phyloP scores from a whole-genome alignment of 257 asterid genomes.

The Scutellaria barbata region DNA sequence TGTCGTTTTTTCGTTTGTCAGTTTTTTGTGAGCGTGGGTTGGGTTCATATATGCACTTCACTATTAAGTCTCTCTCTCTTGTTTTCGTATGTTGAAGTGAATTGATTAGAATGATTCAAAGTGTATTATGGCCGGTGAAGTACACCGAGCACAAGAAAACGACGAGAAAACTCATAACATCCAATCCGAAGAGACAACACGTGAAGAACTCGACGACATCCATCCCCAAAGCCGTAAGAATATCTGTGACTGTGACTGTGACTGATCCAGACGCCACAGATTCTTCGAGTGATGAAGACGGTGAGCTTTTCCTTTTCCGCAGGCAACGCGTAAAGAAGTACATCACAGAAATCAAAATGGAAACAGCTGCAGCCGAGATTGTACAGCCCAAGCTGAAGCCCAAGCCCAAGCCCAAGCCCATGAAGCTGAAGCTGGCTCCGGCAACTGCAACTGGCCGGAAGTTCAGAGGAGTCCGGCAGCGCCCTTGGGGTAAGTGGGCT shows the following conservation, averaged over 20 bases:
- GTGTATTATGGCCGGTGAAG: conserved; percentile 57
- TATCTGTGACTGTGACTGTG: conserved; percentile 63
- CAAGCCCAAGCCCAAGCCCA: neutral
- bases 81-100: conserved; percentile 10
- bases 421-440: too few species aligned
- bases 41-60: neutral
- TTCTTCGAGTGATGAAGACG: conserved; percentile 76
- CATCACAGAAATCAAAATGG: conserved; percentile 64
- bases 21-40: conserved; percentile 40
- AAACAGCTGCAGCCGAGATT: too few species aligned
- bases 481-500: conserved; percentile 81
- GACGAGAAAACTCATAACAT: conserved; percentile 49
- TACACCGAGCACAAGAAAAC: conserved; percentile 63
- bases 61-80: neutral
- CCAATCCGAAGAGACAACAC: conserved; percentile 31
- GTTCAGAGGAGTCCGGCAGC: conserved; percentile 68
- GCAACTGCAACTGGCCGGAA: conserved; percentile 37
- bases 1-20: conserved; percentile 45
- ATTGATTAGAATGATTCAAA: conserved; percentile 49
- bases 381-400: conserved; percentile 46
- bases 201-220: too few species aligned
- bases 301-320: conserved; percentile 55
- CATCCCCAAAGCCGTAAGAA: conserved; percentile 54
- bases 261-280: conserved; percentile 85
- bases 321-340: conserved; percentile 64